phyloP scores from a whole-genome alignment of 345 rosid genomes.

The Atalantia buxifolia region DNA sequence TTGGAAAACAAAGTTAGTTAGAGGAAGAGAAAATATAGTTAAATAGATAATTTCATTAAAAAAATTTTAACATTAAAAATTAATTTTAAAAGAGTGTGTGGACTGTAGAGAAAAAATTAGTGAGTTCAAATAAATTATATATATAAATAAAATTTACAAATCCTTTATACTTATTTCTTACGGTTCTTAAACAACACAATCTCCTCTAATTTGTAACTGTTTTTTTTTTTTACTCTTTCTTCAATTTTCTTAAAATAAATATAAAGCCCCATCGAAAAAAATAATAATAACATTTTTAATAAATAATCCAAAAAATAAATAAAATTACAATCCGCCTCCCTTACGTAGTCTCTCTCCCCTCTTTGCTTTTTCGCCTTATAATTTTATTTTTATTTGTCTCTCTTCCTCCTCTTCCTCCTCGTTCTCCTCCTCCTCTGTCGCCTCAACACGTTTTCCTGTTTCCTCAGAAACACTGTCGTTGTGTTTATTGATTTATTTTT shows the following conservation, averaged over 20 bases:
- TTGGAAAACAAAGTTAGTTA: too few species aligned
- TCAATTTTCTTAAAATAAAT: not conserved
- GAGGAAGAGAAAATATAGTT: too few species aligned
- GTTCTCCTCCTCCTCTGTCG: not conserved
- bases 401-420: not conserved
- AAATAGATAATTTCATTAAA: too few species aligned
- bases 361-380: not conserved
- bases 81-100: too few species aligned
- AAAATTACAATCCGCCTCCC: not conserved
- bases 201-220: not conserved
- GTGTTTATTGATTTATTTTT: not conserved
- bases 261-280: not conserved
- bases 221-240: too few species aligned
- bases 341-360: not conserved
- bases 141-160: too few species aligned
- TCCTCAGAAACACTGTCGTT: not conserved
- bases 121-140: rapidly evolving
- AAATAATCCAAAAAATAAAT: not conserved
- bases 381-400: not conserved
- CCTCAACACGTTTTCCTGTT: conserved; percentile 10
- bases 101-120: too few species aligned
- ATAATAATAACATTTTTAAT: not conserved
- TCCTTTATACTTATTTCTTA: too few species aligned
- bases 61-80: too few species aligned
- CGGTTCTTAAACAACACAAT: too few species aligned